phyloP scores from a whole-genome alignment of 352 stramenopile genomes.

The Globisporangium yorkense region DNA sequence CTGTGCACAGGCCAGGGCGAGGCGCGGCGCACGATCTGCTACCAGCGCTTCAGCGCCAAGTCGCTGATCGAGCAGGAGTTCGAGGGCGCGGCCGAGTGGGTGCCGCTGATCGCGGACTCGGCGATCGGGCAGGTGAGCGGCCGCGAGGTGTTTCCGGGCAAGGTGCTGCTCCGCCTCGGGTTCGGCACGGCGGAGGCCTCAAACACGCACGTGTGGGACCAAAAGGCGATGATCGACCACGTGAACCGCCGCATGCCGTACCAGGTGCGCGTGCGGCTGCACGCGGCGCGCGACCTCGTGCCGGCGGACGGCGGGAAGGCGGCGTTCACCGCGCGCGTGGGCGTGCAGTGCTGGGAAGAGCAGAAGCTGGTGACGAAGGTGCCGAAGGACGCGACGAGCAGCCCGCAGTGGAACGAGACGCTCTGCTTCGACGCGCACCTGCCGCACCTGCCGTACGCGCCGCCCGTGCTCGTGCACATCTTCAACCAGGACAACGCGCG shows the following conservation, averaged over 20 bases:
- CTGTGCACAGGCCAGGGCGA: constrained; percentile 59
- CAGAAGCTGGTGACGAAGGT: constrained; percentile 23
- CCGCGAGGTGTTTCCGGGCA: constrained; percentile 59
- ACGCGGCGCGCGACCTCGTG: constrained; percentile 37
- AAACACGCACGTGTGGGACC: constrained; percentile 46
- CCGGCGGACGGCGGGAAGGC: background rate
- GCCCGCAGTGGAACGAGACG: constrained; percentile 47
- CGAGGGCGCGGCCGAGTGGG: constrained; percentile 39
- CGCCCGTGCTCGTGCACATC: constrained; percentile 58
- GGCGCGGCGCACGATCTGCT: constrained; percentile 63
- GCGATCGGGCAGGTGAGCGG: constrained; percentile 43
- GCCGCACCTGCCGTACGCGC: constrained; percentile 39
- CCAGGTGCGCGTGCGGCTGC: constrained; percentile 68
- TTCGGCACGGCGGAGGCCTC: constrained; percentile 52
- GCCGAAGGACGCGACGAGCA: constrained; percentile 21
- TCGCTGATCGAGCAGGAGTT: constrained; percentile 52
- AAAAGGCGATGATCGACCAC: constrained; percentile 47
- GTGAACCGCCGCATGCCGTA: constrained; percentile 61
- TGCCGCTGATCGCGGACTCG: constrained; percentile 55
- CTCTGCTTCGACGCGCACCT: constrained; percentile 72
- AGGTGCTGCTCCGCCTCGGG: constrained; percentile 57
- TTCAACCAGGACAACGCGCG: constrained; percentile 31
- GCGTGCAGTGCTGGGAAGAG: constrained; percentile 61
- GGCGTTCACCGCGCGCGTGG: constrained; percentile 35
- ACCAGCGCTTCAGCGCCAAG: constrained; percentile 59